Evolutionary conservation across 805 yeast species (phyloP).

Genomic region (Tetrapisispora namnaoensis): DNA sequence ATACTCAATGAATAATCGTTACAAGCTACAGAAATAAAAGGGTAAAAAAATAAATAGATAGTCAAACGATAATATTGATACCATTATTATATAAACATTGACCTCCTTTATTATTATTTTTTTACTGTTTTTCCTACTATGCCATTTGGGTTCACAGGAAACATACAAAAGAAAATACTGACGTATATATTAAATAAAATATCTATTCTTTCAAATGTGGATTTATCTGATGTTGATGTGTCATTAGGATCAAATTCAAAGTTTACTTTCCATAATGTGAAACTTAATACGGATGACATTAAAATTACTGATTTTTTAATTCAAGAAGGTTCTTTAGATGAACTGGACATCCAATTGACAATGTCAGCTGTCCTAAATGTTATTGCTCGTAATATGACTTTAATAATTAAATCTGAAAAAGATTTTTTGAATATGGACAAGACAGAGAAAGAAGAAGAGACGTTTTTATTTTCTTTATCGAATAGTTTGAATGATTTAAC

Average conservation of each 20-base stretch:
- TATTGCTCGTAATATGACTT: conserved; percentile 44
- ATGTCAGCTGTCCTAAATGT: conserved; percentile 64
- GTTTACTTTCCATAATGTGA: conserved; percentile 49
- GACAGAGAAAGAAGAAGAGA: conserved; percentile 15
- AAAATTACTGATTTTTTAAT: conserved; percentile 54
- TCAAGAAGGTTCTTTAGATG: conserved; percentile 50
- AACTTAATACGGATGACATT: conserved; percentile 63
- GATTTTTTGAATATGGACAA: conserved; percentile 18
- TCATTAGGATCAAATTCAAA: conserved; percentile 51
- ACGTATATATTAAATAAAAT: conserved; percentile 74
- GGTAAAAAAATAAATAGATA: no score
- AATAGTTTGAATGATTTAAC: conserved; percentile 72
- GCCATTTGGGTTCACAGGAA: conserved; percentile 69
- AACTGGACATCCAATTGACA: conserved; percentile 48
- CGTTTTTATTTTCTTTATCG: conserved; percentile 40
- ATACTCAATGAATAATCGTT: no score
- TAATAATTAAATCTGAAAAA: conserved; percentile 19
- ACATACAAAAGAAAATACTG: conserved; percentile 71
- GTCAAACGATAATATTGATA: no score
- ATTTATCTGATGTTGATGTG: conserved; percentile 72
- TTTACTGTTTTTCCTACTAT: conserved; percentile 4
- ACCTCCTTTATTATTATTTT: background rate
- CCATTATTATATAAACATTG: no score
- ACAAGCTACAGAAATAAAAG: no score
- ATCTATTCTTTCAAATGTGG: conserved; percentile 71